A percentile compares a stretch with the other conserved stretches of the same genome.
Evolutionary conservation across 1,139 yeast genomes (phyloP).

Genomic region (Geotrichum candidum): DNA sequence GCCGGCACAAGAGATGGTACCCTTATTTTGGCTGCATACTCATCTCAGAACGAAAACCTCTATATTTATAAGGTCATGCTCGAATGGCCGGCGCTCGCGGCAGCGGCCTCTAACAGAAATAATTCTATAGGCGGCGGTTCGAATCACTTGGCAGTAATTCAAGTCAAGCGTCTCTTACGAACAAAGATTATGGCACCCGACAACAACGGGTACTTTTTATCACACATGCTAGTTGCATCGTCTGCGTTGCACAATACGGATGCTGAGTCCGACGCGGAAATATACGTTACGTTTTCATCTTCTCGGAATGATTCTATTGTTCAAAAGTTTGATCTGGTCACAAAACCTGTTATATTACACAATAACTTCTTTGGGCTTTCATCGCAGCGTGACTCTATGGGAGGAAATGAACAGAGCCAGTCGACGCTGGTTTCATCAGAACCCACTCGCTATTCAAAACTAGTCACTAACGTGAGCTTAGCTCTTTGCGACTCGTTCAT

Average conservation of each 20-base stretch:
- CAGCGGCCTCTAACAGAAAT: slow-evolving; percentile 7
- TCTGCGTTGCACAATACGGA: slow-evolving; percentile 26
- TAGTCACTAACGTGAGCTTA: slow-evolving; percentile 20
- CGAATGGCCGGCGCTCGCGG: slow-evolving; percentile 49
- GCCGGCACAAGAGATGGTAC: slow-evolving; percentile 52
- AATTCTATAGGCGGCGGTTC: slow-evolving; percentile 7
- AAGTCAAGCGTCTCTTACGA: slow-evolving; percentile 12
- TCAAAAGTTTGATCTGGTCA: slow-evolving; percentile 25
- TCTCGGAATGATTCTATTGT: slow-evolving; percentile 20
- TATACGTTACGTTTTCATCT: slow-evolving; percentile 34
- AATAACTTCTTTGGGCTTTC: slow-evolving; percentile 27
- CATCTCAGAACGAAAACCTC: slow-evolving; percentile 39
- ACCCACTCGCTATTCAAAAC: slow-evolving; percentile 6
- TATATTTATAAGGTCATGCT: slow-evolving; percentile 45
- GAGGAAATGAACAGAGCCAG: slow-evolving; percentile 9
- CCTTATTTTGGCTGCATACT: slow-evolving; percentile 47
- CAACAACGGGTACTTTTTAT: slow-evolving; percentile 21
- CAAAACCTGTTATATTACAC: slow-evolving; percentile 33
- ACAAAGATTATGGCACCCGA: slow-evolving; percentile 13
- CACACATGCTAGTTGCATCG: slow-evolving; percentile 31
- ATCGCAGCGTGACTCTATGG: slow-evolving; percentile 17
- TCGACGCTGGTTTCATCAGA: slow-evolving; percentile 9
- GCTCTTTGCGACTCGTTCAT: slow-evolving; percentile 25
- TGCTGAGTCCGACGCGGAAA: slow-evolving; percentile 37
- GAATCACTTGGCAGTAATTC: slow-evolving; percentile 13